These are phyloP conservation scores for Melanomma pulvis-pyrius DNA, from an alignment of 495 filamentous ascomycete genomes.

Conservation along the genomic window DNA sequence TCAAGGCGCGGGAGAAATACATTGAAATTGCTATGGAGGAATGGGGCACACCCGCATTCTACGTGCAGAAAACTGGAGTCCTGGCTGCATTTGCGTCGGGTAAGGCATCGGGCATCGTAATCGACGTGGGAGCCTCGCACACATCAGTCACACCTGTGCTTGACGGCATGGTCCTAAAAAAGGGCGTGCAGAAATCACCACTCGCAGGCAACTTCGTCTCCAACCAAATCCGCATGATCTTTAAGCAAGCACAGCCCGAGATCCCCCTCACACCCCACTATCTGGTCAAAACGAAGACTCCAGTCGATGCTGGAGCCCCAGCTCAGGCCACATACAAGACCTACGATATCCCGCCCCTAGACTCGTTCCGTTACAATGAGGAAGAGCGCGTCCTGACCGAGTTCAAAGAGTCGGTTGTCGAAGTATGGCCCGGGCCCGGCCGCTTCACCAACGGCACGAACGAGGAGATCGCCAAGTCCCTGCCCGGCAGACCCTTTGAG, in stretches of 20 bases:
- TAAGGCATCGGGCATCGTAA: constrained; percentile 85
- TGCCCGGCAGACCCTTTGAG: constrained; percentile 84
- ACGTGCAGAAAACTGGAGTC: constrained; percentile 72
- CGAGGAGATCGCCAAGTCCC: constrained; percentile 66
- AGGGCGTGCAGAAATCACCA: constrained; percentile 77
- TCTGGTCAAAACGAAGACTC: constrained; percentile 79
- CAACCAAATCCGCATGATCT: constrained; percentile 79
- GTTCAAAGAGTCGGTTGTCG: constrained; percentile 97
- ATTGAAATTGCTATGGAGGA: constrained; percentile 95
- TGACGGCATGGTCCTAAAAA: constrained; percentile 90
- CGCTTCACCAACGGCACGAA: constrained; percentile 65
- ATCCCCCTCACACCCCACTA: constrained; percentile 84
- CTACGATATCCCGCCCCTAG: constrained; percentile 66
- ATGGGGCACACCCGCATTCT: constrained; percentile 93
- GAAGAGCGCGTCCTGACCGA: constrained; percentile 92
- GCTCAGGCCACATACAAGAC: constrained; percentile 68
- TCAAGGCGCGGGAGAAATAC: constrained; percentile 84
- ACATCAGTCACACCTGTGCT: constrained; percentile 89
- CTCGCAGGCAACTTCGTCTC: constrained; percentile 89
- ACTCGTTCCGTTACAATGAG: constrained; percentile 75
- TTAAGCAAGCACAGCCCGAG: constrained; percentile 72
- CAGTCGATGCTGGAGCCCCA: constrained; percentile 85
- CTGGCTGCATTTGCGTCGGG: constrained; percentile 81
- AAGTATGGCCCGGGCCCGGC: constrained; percentile 86
- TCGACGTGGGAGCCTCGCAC: constrained; percentile 90